These are phyloP conservation scores for Candida saitoana DNA, from an alignment of 805 yeast genomes.

Conservation along the genomic window DNA sequence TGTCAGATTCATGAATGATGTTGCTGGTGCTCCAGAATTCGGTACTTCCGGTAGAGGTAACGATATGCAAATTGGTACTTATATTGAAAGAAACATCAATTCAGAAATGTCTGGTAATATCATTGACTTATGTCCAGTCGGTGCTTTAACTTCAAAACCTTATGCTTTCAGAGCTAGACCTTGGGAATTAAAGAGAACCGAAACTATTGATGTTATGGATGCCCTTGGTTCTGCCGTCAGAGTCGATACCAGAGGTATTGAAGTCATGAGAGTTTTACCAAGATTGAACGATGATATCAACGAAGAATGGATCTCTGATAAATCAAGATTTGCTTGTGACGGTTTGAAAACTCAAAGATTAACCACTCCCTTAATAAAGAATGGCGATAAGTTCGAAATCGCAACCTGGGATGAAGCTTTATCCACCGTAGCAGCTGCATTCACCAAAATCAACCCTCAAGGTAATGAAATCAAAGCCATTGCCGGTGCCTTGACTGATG, in stretches of 20 bases:
- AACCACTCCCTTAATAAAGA: slow-evolving; percentile 73
- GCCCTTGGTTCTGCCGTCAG: slow-evolving; percentile 79
- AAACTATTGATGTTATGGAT: slow-evolving; percentile 79
- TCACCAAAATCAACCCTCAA: slow-evolving; percentile 49
- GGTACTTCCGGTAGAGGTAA: slow-evolving; percentile 90
- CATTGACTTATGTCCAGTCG: slow-evolving; percentile 86
- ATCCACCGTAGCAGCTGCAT: slow-evolving; percentile 61
- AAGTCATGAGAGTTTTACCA: slow-evolving; percentile 83
- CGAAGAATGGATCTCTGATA: slow-evolving; percentile 90
- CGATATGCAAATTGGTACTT: slow-evolving; percentile 88
- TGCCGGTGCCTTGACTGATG: slow-evolving; percentile 79
- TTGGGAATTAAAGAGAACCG: slow-evolving; percentile 89
- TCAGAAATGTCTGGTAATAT: slow-evolving; percentile 84
- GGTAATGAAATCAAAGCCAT: slow-evolving; percentile 76
- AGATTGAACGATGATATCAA: slow-evolving; percentile 81
- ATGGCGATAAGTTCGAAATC: slow-evolving; percentile 62
- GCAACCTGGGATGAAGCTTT: slow-evolving; percentile 89
- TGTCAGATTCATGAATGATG: slow-evolving; percentile 83
- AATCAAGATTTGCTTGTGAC: slow-evolving; percentile 80
- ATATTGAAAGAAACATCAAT: slow-evolving; percentile 78
- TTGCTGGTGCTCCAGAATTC: slow-evolving; percentile 89
- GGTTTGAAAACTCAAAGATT: slow-evolving; percentile 83
- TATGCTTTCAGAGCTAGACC: slow-evolving; percentile 91
- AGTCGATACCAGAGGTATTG: slow-evolving; percentile 82
- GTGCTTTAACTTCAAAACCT: slow-evolving; percentile 86